These are phyloP conservation scores for Somion occarium DNA, from an alignment of 1,284 basidiomycete species.

Conservation along the genomic window DNA sequence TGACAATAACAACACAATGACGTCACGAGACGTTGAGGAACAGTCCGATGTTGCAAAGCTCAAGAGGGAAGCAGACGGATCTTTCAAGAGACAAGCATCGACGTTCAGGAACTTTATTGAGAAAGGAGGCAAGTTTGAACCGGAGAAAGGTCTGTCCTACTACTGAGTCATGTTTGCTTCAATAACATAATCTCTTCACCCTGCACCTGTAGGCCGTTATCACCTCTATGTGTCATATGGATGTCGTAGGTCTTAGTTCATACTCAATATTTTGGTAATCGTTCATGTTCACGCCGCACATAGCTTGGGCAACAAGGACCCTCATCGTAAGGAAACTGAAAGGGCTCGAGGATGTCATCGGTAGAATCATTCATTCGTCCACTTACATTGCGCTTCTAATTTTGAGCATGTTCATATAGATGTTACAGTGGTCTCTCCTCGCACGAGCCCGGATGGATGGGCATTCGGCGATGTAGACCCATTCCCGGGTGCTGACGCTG, in stretches of 20 bases:
- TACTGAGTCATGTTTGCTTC: not conserved
- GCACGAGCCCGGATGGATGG: constrained; percentile 84
- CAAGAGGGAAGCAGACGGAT: constrained; percentile 65
- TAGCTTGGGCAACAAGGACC: constrained; percentile 91
- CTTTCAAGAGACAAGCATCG: constrained; percentile 75
- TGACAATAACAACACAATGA: too few relatives aligned
- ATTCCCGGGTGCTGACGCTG: constrained; percentile 68
- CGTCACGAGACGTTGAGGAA: not conserved
- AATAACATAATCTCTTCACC: not conserved
- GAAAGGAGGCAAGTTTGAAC: constrained; percentile 69
- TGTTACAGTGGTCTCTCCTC: constrained; percentile 80
- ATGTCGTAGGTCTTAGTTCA: constrained; percentile 54
- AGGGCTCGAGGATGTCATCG: constrained; percentile 81
- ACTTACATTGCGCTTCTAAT: not conserved
- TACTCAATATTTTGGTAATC: not conserved
- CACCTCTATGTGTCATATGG: constrained; percentile 83
- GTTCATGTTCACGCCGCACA: not conserved
- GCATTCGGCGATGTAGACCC: constrained; percentile 72
- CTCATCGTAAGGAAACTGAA: constrained; percentile 90
- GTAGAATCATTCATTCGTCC: constrained; percentile 38
- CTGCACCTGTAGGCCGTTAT: constrained; percentile 60
- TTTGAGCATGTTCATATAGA: constrained; percentile 36
- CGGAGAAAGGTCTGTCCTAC: constrained; percentile 59
- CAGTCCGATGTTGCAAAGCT: constrained; percentile 61
- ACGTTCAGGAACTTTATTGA: constrained; percentile 75